phyloP scores from a whole-genome alignment of 2,329 filamentous ascomycete genomes.

The Talaromyces sp. region DNA sequence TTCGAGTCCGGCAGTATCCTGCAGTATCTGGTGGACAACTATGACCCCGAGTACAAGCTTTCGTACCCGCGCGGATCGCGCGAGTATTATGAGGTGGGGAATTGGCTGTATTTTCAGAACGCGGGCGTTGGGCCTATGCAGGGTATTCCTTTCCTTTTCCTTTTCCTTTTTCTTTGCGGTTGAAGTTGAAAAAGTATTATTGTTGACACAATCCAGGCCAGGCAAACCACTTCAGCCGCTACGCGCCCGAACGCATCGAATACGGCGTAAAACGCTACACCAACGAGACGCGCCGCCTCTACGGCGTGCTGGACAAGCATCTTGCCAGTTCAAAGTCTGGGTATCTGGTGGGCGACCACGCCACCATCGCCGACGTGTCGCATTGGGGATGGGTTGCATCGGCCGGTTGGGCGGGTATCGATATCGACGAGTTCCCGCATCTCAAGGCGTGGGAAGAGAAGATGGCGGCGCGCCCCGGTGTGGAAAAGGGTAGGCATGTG shows the following conservation, averaged over 20 bases:
- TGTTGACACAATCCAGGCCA: slow-evolving; percentile 42
- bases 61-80: slow-evolving; percentile 66
- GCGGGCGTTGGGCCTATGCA: slow-evolving; percentile 79
- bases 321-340: slow-evolving; percentile 49
- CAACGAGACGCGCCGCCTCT: slow-evolving; percentile 79
- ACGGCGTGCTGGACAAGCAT: slow-evolving; percentile 69
- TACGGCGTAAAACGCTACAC: slow-evolving; percentile 79
- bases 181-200: background rate
- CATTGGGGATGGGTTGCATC: slow-evolving; percentile 72
- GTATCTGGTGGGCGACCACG: slow-evolving; percentile 48
- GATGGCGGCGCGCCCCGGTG: slow-evolving; percentile 62
- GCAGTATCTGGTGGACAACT: slow-evolving; percentile 65
- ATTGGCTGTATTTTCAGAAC: slow-evolving; percentile 76
- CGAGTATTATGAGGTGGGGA: slow-evolving; percentile 75
- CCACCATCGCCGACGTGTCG: slow-evolving; percentile 65
- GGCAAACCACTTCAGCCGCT: slow-evolving; percentile 76
- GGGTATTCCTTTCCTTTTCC: slow-evolving; percentile 22
- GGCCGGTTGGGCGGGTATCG: slow-evolving; percentile 56
- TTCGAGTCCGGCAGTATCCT: slow-evolving; percentile 59
- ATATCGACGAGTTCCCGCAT: slow-evolving; percentile 69
- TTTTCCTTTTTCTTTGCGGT: background rate
- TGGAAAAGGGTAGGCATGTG: slow-evolving; percentile 72
- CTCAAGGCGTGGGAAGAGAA: slow-evolving; percentile 72
- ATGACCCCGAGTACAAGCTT: slow-evolving; percentile 77
- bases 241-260: slow-evolving; percentile 74